Conservation (phyloP, 1,284 basidiomycete genomes). For the Cutaneotrichosporon mucoides region DNA sequence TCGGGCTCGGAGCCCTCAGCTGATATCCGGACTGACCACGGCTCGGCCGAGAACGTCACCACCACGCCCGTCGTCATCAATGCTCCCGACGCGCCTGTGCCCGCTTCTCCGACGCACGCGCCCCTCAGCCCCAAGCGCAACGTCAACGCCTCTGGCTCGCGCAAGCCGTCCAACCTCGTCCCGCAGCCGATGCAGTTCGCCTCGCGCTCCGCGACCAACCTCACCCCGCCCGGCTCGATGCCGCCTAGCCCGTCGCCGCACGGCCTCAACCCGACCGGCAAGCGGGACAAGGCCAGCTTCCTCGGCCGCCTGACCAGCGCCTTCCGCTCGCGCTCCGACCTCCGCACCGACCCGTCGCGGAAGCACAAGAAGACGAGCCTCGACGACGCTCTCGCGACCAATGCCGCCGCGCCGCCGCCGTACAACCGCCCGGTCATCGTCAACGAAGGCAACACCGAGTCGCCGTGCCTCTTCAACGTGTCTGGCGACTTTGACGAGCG, state of each 20-base stretch:
- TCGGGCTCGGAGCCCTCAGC: slow-evolving; percentile 6
- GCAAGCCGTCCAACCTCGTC: no score
- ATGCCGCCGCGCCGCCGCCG: slow-evolving; percentile 1
- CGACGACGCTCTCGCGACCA: background rate
- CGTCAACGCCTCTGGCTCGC: no score
- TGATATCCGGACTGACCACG: slow-evolving; percentile 14
- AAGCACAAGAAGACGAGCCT: background rate
- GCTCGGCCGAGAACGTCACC: background rate
- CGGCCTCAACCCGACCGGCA: background rate
- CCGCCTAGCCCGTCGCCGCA: background rate
- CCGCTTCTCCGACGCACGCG: no score
- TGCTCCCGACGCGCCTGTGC: no score
- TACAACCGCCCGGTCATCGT: slow-evolving; percentile 16
- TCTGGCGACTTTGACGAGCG: slow-evolving; percentile 2
- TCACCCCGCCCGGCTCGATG: background rate
- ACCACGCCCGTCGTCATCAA: background rate
- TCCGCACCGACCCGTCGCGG: background rate
- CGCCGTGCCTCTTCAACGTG: slow-evolving; percentile 21
- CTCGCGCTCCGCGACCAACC: background rate
- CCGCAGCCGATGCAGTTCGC: background rate
- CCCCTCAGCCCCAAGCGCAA: no score
- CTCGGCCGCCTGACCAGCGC: slow-evolving; percentile 11
- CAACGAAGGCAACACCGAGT: slow-evolving; percentile 24
- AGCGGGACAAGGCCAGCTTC: background rate
- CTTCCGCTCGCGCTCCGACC: slow-evolving; percentile 16